These are phyloP conservation scores for Zymoseptoria pseudotritici DNA, from an alignment of 2,329 filamentous ascomycete genomes.

Conservation along the genomic window DNA sequence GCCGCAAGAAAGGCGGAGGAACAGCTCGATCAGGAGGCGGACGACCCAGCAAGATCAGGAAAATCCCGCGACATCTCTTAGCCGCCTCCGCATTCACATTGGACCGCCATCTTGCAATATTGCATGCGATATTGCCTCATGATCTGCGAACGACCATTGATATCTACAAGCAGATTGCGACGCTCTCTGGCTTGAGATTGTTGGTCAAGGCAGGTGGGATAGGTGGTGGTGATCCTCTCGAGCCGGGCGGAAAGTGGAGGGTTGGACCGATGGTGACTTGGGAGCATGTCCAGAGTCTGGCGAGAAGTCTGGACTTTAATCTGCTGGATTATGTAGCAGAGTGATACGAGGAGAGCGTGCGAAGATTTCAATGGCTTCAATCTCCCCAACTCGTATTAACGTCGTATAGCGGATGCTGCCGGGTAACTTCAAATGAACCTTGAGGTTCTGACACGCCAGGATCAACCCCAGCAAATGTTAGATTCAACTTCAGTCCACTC, in stretches of 20 bases:
- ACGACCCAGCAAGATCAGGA: conserved; percentile 46
- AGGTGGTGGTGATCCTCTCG: conserved; percentile 55
- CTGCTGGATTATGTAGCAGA: conserved; percentile 70
- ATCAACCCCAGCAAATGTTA: background rate
- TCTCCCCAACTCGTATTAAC: background rate
- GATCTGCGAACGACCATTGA: conserved; percentile 39
- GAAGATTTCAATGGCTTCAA: background rate
- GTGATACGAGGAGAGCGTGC: conserved; percentile 27
- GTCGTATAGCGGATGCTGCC: background rate
- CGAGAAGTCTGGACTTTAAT: conserved; percentile 68
- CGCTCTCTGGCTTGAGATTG: conserved; percentile 62
- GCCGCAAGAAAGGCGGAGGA: conserved; percentile 44
- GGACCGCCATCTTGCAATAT: conserved; percentile 72
- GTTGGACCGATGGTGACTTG: conserved; percentile 61
- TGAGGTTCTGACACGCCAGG: background rate
- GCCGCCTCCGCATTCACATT: conserved; percentile 70
- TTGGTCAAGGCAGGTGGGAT: conserved; percentile 56
- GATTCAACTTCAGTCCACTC: background rate
- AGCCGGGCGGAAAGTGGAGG: conserved; percentile 65
- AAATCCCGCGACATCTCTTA: conserved; percentile 69
- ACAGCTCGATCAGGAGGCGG: conserved; percentile 30
- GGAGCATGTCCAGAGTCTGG: conserved; percentile 65
- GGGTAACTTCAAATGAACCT: background rate
- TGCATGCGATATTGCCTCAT: conserved; percentile 55
- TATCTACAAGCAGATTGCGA: conserved; percentile 54